Base-by-base conservation (phyloP, 441 rosid species). In the Pelargonium citronellum region DNA sequence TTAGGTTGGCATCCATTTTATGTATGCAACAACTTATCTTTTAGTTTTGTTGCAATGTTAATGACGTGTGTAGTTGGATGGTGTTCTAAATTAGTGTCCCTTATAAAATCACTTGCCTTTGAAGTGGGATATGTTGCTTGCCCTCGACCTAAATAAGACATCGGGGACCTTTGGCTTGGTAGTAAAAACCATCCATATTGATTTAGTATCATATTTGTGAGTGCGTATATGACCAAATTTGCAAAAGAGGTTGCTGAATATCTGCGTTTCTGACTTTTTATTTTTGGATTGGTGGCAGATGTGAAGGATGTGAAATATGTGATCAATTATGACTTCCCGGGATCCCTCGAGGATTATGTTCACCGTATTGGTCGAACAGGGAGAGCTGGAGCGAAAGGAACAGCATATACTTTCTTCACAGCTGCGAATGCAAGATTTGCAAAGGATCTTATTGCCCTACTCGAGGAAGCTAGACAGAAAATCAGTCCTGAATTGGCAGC, bases 301-400 rank as follows among this genome's bases (percentile, higher is more conserved):
- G 99, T 95, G 80, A 95, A 95, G 88, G 99, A 95, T 85, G 92
- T 95, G 73, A 95, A 95, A 72, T 95, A 91, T 80, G 99, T 95
- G 80, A 81, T 95, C 76, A 95, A 95, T 83, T 95, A 92, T 64
- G 99, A 95, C 81, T 95, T 95, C 77, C 99, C 99, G 24, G 75
- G 94, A 37, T 81, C 90, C 68, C 86, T 95, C 22, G 97, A 92
- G 83, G 99, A 95, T 78, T 95, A 92, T 76, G 84, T 95, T 68
- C 99, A 95, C 78, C 87, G 99, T 83, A 95, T 95, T 67, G 98
- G 99, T 24, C 79, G 99, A 73, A 95, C 98, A 0, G 99, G 99
- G 65, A 96, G 98, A 13, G 99, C 99, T 34, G 99, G 99, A 61
- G 99, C 99, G 2, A 92, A 77, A 75, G 99, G 98, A 79, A 92